phyloP scores from a whole-genome alignment of 305 asterid species.

The Solanum hybrid region DNA sequence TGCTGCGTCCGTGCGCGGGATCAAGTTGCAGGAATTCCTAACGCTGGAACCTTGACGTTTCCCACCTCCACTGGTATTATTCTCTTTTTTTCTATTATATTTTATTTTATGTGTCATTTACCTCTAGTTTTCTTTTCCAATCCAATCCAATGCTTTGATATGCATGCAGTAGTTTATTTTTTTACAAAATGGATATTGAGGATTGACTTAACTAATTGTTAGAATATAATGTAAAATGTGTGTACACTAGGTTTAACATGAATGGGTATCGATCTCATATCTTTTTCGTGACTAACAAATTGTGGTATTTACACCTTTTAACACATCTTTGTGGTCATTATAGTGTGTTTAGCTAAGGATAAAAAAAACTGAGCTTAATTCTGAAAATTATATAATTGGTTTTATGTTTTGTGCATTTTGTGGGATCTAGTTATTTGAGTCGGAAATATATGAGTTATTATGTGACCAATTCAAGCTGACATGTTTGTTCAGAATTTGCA shows the following conservation, averaged over 20 bases:
- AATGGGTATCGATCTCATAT: not conserved
- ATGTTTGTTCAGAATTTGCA: not conserved
- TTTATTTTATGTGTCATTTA: not conserved
- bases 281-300: not conserved
- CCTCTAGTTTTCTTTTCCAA: not conserved
- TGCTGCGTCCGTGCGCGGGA: not conserved
- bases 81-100: not conserved
- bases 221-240: not conserved
- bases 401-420: not conserved
- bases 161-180: not conserved
- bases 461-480: not conserved
- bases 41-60: not conserved
- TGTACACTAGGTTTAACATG: not conserved
- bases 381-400: not conserved
- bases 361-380: not conserved
- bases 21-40: not conserved
- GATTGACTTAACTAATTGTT: not conserved
- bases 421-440: not conserved
- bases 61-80: not conserved
- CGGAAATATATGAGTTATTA: not conserved
- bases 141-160: not conserved
- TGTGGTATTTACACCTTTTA: not conserved
- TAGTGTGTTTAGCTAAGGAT: not conserved
- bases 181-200: not conserved
- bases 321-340: not conserved